These are phyloP conservation scores for Aegle marmelos DNA, from an alignment of 345 rosid species.

Conservation along the genomic window DNA sequence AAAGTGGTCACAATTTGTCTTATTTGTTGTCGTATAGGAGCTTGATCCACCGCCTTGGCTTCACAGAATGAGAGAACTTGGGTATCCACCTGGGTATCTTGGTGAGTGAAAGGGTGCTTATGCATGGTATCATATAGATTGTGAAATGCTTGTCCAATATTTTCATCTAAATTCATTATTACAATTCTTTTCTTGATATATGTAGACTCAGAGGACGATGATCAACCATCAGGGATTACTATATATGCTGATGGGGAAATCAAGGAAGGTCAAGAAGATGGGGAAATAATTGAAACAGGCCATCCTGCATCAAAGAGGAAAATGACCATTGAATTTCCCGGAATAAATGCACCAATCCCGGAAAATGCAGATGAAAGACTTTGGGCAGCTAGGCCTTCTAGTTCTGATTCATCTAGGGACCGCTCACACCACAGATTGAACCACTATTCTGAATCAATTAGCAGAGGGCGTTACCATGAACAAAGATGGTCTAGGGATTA, in stretches of 20 bases:
- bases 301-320: conserved; percentile 39
- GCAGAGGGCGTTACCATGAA: conserved; percentile 40
- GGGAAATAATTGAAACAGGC: conserved; percentile 49
- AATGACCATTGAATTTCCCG: conserved; percentile 70
- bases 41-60: conserved; percentile 99
- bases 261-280: conserved; percentile 58
- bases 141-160: neutral
- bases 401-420: conserved; percentile 37
- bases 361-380: conserved; percentile 59
- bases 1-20: neutral
- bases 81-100: conserved; percentile 94
- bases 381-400: conserved; percentile 55
- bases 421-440: conserved; percentile 25
- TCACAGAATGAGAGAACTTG: conserved; percentile 90
- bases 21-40: conserved; percentile 43
- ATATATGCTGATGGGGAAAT: conserved; percentile 65
- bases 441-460: conserved; percentile 31
- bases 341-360: conserved; percentile 85
- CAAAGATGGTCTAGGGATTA: conserved; percentile 38
- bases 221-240: conserved; percentile 70
- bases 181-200: conserved; percentile 6
- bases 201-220: conserved; percentile 56
- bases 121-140: neutral
- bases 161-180: neutral
- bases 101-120: conserved; percentile 34